Evolutionary conservation across 495 filamentous ascomycete species (phyloP).

Genomic region (Apiosordaria backusii): DNA sequence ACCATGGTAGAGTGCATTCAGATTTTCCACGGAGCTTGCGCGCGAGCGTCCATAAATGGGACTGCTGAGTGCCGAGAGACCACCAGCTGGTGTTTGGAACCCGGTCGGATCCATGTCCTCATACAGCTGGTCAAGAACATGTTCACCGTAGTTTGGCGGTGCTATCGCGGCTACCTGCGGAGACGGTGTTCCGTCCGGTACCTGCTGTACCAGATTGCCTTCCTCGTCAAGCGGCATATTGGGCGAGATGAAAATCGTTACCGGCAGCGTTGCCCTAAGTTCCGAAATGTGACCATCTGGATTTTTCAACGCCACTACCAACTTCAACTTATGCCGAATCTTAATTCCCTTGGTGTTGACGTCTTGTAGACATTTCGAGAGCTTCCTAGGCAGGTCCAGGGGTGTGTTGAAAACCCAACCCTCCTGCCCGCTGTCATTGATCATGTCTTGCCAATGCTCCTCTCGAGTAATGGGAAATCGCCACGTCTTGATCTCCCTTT

Average conservation of each 20-base stretch:
- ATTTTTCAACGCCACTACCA: conserved; percentile 84
- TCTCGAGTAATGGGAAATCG: conserved; percentile 55
- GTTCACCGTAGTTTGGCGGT: conserved; percentile 83
- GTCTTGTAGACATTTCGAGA: conserved; percentile 80
- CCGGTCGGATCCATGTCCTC: conserved; percentile 73
- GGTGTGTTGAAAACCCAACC: conserved; percentile 68
- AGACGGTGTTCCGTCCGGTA: conserved; percentile 37
- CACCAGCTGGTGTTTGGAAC: conserved; percentile 67
- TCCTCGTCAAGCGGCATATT: conserved; percentile 79
- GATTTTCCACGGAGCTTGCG: conserved; percentile 73
- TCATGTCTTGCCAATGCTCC: conserved; percentile 60
- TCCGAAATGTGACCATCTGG: conserved; percentile 92
- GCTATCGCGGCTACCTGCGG: conserved; percentile 51
- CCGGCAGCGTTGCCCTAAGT: conserved; percentile 79
- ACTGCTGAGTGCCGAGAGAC: conserved; percentile 66
- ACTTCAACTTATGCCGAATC: conserved; percentile 78
- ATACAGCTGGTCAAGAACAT: conserved; percentile 84
- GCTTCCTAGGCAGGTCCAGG: conserved; percentile 69
- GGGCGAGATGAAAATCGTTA: conserved; percentile 91
- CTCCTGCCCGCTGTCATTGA: conserved; percentile 67
- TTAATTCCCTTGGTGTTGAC: conserved; percentile 80
- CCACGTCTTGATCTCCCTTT: conserved; percentile 61
- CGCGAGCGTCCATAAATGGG: conserved; percentile 74
- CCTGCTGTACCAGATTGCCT: conserved; percentile 61
- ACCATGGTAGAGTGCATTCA: conserved; percentile 46